These are phyloP conservation scores for Globisporangium alternatum DNA, from an alignment of 352 stramenopile species.

Conservation along the genomic window DNA sequence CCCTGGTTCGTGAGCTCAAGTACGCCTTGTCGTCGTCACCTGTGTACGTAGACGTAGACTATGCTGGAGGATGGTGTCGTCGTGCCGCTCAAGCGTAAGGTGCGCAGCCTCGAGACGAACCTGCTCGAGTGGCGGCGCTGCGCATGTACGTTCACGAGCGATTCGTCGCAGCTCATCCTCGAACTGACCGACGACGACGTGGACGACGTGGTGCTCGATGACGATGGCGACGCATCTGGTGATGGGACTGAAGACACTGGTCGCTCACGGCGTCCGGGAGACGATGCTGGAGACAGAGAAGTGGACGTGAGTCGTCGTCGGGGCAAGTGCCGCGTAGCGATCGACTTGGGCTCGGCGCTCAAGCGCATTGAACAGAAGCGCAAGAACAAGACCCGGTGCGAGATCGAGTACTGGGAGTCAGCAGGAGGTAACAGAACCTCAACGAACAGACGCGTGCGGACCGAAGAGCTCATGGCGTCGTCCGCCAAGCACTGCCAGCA, in stretches of 20 bases:
- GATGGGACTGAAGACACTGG: constrained; percentile 4
- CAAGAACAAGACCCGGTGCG: constrained; percentile 61
- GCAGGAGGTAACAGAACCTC: not conserved
- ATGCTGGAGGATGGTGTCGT: constrained; percentile 13
- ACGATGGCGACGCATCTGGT: not conserved
- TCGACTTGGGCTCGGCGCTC: constrained; percentile 48
- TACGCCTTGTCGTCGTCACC: not conserved
- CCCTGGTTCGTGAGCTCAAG: not conserved
- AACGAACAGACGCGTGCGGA: constrained; percentile 10
- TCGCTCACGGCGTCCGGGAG: not conserved
- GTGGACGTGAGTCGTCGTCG: not conserved
- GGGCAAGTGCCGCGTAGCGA: constrained; percentile 23
- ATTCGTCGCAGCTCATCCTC: constrained; percentile 33
- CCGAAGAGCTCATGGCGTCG: constrained; percentile 71
- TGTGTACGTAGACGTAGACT: not conserved
- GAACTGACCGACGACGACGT: constrained; percentile 31
- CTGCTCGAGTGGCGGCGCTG: constrained; percentile 69
- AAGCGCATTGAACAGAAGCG: constrained; percentile 40
- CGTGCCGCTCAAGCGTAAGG: constrained; percentile 60
- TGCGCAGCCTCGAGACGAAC: constrained; percentile 51
- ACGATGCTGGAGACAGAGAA: not conserved
- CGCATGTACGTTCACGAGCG: constrained; percentile 35
- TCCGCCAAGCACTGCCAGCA: constrained; percentile 60
- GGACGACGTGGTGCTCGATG: constrained; percentile 17
- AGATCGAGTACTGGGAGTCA: constrained; percentile 34